A percentile compares a stretch with the other conserved stretches of the same genome.
Evolutionary conservation across 1,139 yeast species (phyloP).

Genomic region (Zygosaccharomyces sapae): DNA sequence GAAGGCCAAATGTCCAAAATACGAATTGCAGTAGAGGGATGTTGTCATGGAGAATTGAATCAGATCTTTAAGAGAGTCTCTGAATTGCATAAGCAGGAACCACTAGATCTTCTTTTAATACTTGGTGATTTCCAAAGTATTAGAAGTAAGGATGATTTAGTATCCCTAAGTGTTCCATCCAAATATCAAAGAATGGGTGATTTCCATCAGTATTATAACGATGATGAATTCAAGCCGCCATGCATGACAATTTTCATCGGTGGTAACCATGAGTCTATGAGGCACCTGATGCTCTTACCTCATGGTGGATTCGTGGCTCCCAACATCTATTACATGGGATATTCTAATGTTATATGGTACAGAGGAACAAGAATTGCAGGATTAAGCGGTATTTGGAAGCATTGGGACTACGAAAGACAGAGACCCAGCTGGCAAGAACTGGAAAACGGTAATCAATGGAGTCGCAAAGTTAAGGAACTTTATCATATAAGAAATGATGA

Average conservation of each 20-base stretch:
- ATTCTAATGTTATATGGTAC: slow-evolving; percentile 67
- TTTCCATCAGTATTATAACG: slow-evolving; percentile 67
- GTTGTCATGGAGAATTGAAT: slow-evolving; percentile 84
- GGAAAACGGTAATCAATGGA: slow-evolving; percentile 40
- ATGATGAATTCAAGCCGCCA: slow-evolving; percentile 57
- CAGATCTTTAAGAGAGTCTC: slow-evolving; percentile 48
- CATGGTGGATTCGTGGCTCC: slow-evolving; percentile 96
- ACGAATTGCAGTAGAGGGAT: slow-evolving; percentile 76
- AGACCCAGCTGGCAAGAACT: slow-evolving; percentile 24
- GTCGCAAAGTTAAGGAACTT: slow-evolving; percentile 51
- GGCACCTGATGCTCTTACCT: slow-evolving; percentile 65
- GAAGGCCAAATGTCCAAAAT: slow-evolving; percentile 17
- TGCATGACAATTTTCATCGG: slow-evolving; percentile 79
- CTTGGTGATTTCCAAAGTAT: slow-evolving; percentile 80
- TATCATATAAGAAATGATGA: slow-evolving; percentile 71
- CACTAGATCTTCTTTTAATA: slow-evolving; percentile 64
- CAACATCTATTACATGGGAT: slow-evolving; percentile 84
- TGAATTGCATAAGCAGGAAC: slow-evolving; percentile 18
- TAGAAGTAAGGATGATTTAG: slow-evolving; percentile 58
- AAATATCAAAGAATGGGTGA: slow-evolving; percentile 65
- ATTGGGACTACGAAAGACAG: slow-evolving; percentile 41
- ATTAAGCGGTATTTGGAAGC: slow-evolving; percentile 76
- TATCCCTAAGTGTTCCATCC: slow-evolving; percentile 57
- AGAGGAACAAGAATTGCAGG: slow-evolving; percentile 77
- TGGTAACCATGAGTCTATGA: slow-evolving; percentile 92